A percentile compares a stretch with the other conserved stretches of the same genome.
These are phyloP conservation scores for Phialophora chinensis DNA, from an alignment of 2,329 filamentous ascomycete genomes.

Conservation along the genomic window DNA sequence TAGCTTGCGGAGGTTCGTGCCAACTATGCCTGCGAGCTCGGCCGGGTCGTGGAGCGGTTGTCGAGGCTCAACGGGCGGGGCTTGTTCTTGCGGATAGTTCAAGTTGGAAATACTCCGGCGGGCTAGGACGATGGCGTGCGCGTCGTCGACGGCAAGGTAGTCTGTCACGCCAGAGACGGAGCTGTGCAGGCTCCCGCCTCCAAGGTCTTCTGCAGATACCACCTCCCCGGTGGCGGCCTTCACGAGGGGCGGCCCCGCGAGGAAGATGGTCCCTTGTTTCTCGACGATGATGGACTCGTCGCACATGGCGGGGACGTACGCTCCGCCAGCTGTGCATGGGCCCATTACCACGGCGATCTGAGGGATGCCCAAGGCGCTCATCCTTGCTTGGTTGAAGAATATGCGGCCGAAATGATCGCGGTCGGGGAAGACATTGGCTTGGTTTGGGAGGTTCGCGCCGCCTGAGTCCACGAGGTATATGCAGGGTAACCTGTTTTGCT, in stretches of 20 bases:
- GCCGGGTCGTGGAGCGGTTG: slow-evolving; percentile 80
- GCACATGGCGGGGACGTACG: slow-evolving; percentile 96
- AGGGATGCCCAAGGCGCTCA: slow-evolving; percentile 86
- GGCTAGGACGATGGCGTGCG: slow-evolving; percentile 85
- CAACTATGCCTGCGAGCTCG: slow-evolving; percentile 86
- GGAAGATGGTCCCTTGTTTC: slow-evolving; percentile 95
- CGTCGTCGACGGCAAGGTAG: slow-evolving; percentile 92
- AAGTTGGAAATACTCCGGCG: slow-evolving; percentile 84
- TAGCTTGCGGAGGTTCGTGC: slow-evolving; percentile 84
- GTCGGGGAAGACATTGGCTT: slow-evolving; percentile 95
- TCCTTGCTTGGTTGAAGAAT: slow-evolving; percentile 96
- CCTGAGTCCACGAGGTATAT: slow-evolving; percentile 97
- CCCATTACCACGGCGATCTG: slow-evolving; percentile 97
- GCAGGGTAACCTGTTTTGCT: slow-evolving; percentile 82
- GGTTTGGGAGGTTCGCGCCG: slow-evolving; percentile 91
- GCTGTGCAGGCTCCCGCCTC: slow-evolving; percentile 86
- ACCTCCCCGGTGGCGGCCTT: slow-evolving; percentile 95
- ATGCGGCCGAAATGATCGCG: slow-evolving; percentile 94
- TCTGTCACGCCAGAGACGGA: slow-evolving; percentile 92
- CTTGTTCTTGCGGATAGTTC: slow-evolving; percentile 73
- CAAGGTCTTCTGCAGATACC: slow-evolving; percentile 87
- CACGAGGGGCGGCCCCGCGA: slow-evolving; percentile 90
- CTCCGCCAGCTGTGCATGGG: slow-evolving; percentile 91
- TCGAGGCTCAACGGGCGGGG: slow-evolving; percentile 55
- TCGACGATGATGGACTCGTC: slow-evolving; percentile 97